Conservation (phyloP, 1,139 yeast species). For the Saccharomyces hybrid region DNA sequence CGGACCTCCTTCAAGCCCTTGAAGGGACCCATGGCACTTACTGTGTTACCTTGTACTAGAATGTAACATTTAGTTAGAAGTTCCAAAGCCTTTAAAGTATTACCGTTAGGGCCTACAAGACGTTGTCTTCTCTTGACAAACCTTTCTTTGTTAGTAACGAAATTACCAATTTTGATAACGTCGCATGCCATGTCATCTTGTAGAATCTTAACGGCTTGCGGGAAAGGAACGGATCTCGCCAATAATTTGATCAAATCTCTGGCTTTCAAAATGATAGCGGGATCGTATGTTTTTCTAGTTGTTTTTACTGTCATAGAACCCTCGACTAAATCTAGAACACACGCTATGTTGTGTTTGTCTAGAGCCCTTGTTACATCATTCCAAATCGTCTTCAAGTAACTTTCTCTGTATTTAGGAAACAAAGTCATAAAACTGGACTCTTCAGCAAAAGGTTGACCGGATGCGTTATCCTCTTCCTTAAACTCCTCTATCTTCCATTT, state of each 20-base stretch:
- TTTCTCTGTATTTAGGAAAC: conserved; percentile 94
- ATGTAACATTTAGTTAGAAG: conserved; percentile 88
- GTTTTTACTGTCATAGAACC: conserved; percentile 97
- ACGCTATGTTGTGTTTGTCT: conserved; percentile 63
- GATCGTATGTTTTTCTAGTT: conserved; percentile 90
- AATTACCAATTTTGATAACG: conserved; percentile 87
- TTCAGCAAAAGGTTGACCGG: conserved; percentile 84
- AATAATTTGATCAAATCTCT: conserved; percentile 87
- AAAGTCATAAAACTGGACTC: conserved; percentile 91
- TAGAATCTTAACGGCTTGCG: conserved; percentile 86
- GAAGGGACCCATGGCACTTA: conserved; percentile 93
- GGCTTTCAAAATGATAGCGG: conserved; percentile 87
- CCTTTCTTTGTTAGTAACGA: conserved; percentile 84
- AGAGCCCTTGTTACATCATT: conserved; percentile 80
- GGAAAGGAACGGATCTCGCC: conserved; percentile 95
- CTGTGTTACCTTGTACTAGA: conserved; percentile 95
- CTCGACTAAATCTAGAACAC: conserved; percentile 84
- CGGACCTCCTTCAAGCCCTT: conserved; percentile 88
- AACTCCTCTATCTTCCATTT: conserved; percentile 90
- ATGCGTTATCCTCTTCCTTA: conserved; percentile 77
- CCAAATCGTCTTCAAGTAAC: conserved; percentile 84
- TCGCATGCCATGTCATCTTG: conserved; percentile 95
- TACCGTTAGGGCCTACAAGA: conserved; percentile 93
- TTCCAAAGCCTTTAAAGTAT: conserved; percentile 91
- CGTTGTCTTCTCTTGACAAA: conserved; percentile 94